Base-by-base conservation (phyloP, 257 asterid species). In the Fraxinus americana region DNA sequence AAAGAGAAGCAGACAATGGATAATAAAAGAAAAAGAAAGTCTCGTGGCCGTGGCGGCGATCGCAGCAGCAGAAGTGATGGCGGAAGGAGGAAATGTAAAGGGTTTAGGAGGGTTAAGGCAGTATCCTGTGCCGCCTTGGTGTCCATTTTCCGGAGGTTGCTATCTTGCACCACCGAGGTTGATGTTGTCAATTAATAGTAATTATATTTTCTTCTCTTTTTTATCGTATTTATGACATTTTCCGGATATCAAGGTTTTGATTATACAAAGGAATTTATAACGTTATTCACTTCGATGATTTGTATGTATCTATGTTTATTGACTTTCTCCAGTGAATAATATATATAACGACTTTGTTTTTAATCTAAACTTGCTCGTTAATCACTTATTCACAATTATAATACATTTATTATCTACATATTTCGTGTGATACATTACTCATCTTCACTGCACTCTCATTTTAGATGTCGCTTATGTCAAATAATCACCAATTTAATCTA, bases 91-190 rank as follows among this genome's bases (percentile, higher is more conserved):
- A 84, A 82, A 66, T 30, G 85, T 5, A 70, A 61, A 3, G 82
- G 92, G 11, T 27, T 77, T 70, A 82, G 71, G 82, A 85, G 69
- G 87, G 91, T 79, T 14, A 90, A 88, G 84, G 83, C 82, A 21
- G 75, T 68, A 34, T 77, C 91, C 0, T 77, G 84, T 14, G 75
- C 86, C 30, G 91, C 89, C 78, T 59, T 91, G 35, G 79, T 81
- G 3, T 85, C 91, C 17, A 83, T 92, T 79, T 93, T 90, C 89
- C 90, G 91, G 87, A 81, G 89, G 80, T 23, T 93, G 87, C 85
- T 93, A 17, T 90, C 89, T 41, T 93, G 98, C 90, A 92, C 98
- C 69, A 86, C 94, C 65, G 83, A 92, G 83, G 77, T 93, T 77
- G 92, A 93, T 77, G 97, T 92, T 80, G 97, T 80, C 82, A 83